Conservation (phyloP, 2,329 filamentous ascomycete species). For the Stagonosporopsis rhizophila region DNA sequence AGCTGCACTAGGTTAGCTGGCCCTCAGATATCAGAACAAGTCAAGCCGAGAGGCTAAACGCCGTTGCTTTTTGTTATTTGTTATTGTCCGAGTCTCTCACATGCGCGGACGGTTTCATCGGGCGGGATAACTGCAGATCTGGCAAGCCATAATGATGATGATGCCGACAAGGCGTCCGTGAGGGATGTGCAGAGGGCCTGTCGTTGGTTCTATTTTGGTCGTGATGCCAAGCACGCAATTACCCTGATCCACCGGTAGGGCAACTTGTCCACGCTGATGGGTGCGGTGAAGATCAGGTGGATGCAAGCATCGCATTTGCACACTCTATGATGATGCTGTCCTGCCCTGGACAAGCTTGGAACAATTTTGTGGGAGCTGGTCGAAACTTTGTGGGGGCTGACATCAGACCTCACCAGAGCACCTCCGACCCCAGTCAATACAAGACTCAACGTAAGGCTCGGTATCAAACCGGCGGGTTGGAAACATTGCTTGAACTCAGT, state of each 20-base stretch:
- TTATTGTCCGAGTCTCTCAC: not conserved
- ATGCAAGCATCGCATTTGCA: not conserved
- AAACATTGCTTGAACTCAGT: constrained; percentile 6
- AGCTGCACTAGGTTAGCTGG: not conserved
- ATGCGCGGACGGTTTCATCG: not conserved
- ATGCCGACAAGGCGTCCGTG: not conserved
- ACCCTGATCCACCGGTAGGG: not conserved
- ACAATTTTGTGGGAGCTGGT: not conserved
- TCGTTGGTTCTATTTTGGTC: constrained; percentile 13
- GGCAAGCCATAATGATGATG: constrained; percentile 1
- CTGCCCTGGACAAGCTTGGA: not conserved
- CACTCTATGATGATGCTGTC: not conserved
- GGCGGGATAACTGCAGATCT: constrained; percentile 1
- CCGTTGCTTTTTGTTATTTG: constrained; percentile 9
- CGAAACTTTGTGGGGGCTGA: constrained; percentile 2
- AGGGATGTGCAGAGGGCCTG: constrained; percentile 1
- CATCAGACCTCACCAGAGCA: not conserved
- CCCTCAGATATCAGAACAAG: not conserved
- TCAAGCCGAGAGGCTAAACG: constrained; percentile 6
- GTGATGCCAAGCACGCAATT: constrained; percentile 1
- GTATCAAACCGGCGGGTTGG: constrained; percentile 9
- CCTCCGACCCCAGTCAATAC: constrained; percentile 9
- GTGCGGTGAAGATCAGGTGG: constrained; percentile 1
- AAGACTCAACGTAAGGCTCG: constrained; percentile 13
- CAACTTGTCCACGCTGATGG: not conserved